Base-by-base conservation (phyloP, 352 stramenopile genomes). In the Blastocystis sp. region DNA sequence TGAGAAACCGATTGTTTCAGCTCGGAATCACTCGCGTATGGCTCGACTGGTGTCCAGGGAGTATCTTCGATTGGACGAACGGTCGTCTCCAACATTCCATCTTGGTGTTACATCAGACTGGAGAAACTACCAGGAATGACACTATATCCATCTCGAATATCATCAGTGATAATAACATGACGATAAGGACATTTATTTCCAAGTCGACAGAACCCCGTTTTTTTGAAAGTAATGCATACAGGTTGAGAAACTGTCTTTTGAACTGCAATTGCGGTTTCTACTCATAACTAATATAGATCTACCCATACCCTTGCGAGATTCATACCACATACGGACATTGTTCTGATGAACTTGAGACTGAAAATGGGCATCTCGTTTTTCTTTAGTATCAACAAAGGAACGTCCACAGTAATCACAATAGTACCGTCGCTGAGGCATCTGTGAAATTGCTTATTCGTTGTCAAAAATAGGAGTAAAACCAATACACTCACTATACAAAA, bases 161-260 rank as follows among this genome's bases (percentile, higher is more conserved):
- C 73, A 13, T 84, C 73, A 0, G 73, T 84, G 0, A 84, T 53
- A 4, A 20, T 20, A 18, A 84, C 20, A 45, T 84, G 73, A 11
- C 73, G 73, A 84, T 84, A 84, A 18, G 73, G 73, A 45, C 73
- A 84, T n/a, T 66, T 84, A 37, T 84, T 84, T 84, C 73, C 73
- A 23, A 63, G 41, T 26, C 45, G 73, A n/a, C 73, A 84, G 29
- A 68, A 84, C n/a, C 73, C 73, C 23, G 20, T 84, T 26, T 61
- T 56, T 64, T 45, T 29, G 34, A 66, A 84, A 29, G 53, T 66
- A 7, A 66, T 45, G 56, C 73, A 84, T 18, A 84, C 62, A 4
- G 45, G 73, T 18, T 39, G 29, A 11, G 73, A 18, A 7, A 37
- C 23, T 8, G 70, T 63, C 1, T 45, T 29, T 8, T 63, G 47